Evolutionary conservation across 257 asterid species (phyloP).

Genomic region (Verbena officinalis): DNA sequence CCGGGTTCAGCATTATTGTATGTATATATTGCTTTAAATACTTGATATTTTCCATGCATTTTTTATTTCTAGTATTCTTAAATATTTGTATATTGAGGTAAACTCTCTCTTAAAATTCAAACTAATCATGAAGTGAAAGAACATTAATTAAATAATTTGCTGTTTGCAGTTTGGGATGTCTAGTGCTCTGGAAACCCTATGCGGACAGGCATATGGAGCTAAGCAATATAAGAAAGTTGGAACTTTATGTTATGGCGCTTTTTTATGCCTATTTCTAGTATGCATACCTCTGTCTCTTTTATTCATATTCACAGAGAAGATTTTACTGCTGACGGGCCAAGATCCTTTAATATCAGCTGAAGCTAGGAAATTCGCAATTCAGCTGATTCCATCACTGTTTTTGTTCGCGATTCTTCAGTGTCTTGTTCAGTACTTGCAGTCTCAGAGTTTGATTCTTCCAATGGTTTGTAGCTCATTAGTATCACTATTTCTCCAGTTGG

Average conservation of each 20-base stretch:
- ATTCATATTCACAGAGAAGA: slow-evolving; percentile 60
- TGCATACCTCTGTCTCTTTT: slow-evolving; percentile 62
- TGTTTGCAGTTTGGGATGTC: slow-evolving; percentile 78
- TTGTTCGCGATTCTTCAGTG: slow-evolving; percentile 79
- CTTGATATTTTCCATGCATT: too few species aligned
- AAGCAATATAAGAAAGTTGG: slow-evolving; percentile 68
- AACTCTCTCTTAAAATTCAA: too few species aligned
- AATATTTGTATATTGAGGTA: too few species aligned
- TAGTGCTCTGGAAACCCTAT: slow-evolving; percentile 82
- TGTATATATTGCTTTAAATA: too few species aligned
- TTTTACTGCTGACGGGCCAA: slow-evolving; percentile 58
- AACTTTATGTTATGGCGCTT: slow-evolving; percentile 49
- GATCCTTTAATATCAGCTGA: slow-evolving; percentile 65
- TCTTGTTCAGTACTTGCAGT: slow-evolving; percentile 65
- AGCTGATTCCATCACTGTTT: slow-evolving; percentile 72
- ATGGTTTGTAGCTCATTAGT: slow-evolving; percentile 68
- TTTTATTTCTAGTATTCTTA: too few species aligned
- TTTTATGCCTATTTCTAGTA: slow-evolving; percentile 52
- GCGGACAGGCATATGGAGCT: slow-evolving; percentile 94
- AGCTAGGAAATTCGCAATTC: slow-evolving; percentile 64
- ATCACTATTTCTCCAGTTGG: slow-evolving; percentile 57
- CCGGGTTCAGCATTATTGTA: slow-evolving; percentile 58
- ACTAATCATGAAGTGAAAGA: too few species aligned
- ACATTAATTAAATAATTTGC: too few species aligned
- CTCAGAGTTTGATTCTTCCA: slow-evolving; percentile 74